A percentile compares a stretch with the other conserved stretches of the same genome.
Conservation (phyloP, 2,329 filamentous ascomycete species). For the Scedosporium aurantiacum region DNA sequence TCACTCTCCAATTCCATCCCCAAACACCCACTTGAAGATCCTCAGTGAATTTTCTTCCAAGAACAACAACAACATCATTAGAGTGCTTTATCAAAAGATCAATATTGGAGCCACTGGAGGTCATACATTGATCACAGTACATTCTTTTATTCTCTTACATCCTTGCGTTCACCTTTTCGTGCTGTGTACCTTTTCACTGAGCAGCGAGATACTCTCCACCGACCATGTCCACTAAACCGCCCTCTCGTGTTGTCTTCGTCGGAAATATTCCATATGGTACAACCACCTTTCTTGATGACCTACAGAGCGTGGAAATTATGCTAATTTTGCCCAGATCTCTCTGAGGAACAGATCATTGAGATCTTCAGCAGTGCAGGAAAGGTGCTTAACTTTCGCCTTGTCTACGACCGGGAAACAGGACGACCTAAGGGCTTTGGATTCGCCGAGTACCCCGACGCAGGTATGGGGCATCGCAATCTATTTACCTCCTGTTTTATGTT, state of each 20-base stretch:
- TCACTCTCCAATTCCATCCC: neutral
- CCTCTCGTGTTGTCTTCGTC: slow-evolving; percentile 71
- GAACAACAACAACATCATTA: no score
- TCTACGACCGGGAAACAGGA: slow-evolving; percentile 91
- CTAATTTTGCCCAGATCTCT: slow-evolving; percentile 54
- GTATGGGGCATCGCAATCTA: slow-evolving; percentile 31
- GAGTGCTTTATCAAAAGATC: no score
- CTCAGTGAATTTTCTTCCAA: no score
- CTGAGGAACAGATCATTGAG: slow-evolving; percentile 90
- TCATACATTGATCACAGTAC: no score
- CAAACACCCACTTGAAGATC: no score
- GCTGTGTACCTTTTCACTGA: neutral
- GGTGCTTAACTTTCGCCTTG: slow-evolving; percentile 78
- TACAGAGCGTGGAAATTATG: neutral
- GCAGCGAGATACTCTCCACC: neutral
- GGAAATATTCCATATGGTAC: slow-evolving; percentile 76
- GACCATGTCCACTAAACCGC: slow-evolving; percentile 63
- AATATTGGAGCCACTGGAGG: no score
- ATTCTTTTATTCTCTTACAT: neutral
- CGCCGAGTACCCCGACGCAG: slow-evolving; percentile 86
- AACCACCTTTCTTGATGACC: slow-evolving; percentile 9
- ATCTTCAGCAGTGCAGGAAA: slow-evolving; percentile 86
- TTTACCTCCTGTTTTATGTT: neutral
- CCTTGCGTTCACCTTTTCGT: neutral
- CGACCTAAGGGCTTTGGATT: slow-evolving; percentile 95